These are phyloP conservation scores for Mortierella claussenii DNA, from an alignment of 192 early-diverging fungal genomes.

Conservation along the genomic window DNA sequence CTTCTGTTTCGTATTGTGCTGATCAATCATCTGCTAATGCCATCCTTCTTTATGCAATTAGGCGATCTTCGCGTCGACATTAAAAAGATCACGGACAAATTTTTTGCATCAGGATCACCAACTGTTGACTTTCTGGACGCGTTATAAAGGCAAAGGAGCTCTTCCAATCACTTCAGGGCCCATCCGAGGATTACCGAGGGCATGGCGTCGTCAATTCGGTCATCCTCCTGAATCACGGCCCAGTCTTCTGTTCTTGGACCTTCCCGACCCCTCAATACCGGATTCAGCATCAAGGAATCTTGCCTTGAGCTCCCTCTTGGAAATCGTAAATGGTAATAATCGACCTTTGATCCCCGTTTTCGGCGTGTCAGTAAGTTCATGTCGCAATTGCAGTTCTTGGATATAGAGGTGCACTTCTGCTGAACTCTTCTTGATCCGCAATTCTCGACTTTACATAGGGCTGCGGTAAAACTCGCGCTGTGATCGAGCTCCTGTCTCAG, in stretches of 20 bases:
- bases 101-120: constrained; percentile 16
- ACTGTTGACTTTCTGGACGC: not conserved
- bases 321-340: constrained; percentile 16
- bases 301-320: not conserved
- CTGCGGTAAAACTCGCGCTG: constrained; percentile 25
- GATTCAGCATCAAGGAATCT: constrained; percentile 10
- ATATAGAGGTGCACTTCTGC: too few species aligned
- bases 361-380: too few species aligned
- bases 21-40: too few species aligned
- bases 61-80: too few species aligned
- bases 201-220: constrained; percentile 1
- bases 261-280: constrained; percentile 6
- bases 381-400: too few species aligned
- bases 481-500: constrained; percentile 16
- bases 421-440: too few species aligned
- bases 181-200: constrained; percentile 22
- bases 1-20: too few species aligned
- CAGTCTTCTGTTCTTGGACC: constrained; percentile 23
- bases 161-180: not conserved
- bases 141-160: constrained; percentile 18
- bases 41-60: too few species aligned
- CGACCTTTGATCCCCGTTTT: not conserved
- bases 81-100: constrained; percentile 21
- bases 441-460: too few species aligned
- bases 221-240: not conserved